Evolutionary conservation across 805 yeast species (phyloP), one percentile per base, ranked within the genome.

Genomic region (Saccharomycopsis fibuligera): DNA sequence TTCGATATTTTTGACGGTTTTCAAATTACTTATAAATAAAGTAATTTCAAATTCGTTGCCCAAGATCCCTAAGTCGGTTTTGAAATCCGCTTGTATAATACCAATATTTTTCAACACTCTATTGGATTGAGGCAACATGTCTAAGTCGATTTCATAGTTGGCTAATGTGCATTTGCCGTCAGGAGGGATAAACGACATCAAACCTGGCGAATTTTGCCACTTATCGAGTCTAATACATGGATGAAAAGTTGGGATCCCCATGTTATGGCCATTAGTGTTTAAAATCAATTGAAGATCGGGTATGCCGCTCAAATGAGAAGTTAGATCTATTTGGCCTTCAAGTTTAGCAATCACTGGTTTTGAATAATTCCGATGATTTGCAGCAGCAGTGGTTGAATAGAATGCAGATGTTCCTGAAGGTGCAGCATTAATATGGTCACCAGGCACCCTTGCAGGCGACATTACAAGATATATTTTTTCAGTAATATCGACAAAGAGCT

Each of bases 111-210:
- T 37, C 14, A 42, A 48, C 19, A 52, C 41, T 19, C 29, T 23
- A 21, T 10, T 53, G 9, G 44, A 10, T 24, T 39, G 33, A 12
- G 48, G 45, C 19, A 56, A 48, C 48, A 37, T 45, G 40, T 53
- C 53, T 16, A 83, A 58, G 54, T 84, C 85, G 27, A 85, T 62
- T 4, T 74, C 69, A 63, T 90, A 90, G 8, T 75, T 64, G 73
- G 82, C 75, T 21, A 90, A 60, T 2, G 72, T 68, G 36, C 79
- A 77, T 50, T 68, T 73, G 5, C 95, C 97, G 63, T 91, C 96
- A 0, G 98, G 96, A 4, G 98, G 99, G 17, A 85, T 73, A 58
- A 91, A 87, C 16, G 79, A 69, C 29, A 89, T 60, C 0, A 65
- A 54, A 0, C 79, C 80, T 0, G 75, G 74, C 4, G 58, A 58